Conservation (phyloP, 1,139 yeast genomes). For the Suhomyces maxii region DNA sequence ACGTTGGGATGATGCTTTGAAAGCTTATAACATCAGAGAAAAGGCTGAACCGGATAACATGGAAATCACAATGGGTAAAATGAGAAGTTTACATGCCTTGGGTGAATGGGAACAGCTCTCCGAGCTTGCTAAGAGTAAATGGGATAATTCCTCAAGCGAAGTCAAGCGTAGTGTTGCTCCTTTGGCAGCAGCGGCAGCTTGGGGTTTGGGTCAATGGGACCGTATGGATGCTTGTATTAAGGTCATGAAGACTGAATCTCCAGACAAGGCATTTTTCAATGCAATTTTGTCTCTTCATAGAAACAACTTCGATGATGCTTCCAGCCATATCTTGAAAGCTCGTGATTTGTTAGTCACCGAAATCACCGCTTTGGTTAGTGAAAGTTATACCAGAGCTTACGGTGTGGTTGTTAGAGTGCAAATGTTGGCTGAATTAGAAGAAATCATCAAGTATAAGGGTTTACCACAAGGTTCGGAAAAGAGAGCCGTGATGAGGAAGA, state of each 20-base stretch:
- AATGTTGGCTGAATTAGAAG: constrained; percentile 95
- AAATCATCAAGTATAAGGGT: constrained; percentile 84
- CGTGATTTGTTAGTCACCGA: constrained; percentile 90
- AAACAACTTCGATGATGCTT: constrained; percentile 81
- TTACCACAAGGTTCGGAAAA: constrained; percentile 81
- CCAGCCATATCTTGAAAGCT: constrained; percentile 75
- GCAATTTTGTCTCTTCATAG: constrained; percentile 86
- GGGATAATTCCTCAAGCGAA: constrained; percentile 74
- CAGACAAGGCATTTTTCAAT: constrained; percentile 91
- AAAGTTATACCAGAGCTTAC: constrained; percentile 94
- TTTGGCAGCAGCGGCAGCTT: constrained; percentile 96
- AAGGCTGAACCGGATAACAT: constrained; percentile 54
- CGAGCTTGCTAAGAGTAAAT: constrained; percentile 80
- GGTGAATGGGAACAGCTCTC: constrained; percentile 98
- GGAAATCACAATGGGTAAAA: constrained; percentile 94
- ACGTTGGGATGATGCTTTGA: constrained; percentile 96
- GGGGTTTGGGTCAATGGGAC: constrained; percentile 99
- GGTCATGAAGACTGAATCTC: constrained; percentile 89
- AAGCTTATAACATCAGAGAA: constrained; percentile 79
- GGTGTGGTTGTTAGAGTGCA: constrained; percentile 96
- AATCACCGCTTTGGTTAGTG: constrained; percentile 90
- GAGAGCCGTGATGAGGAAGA: constrained; percentile 74
- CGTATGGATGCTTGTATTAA: constrained; percentile 87
- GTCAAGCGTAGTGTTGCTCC: constrained; percentile 90
- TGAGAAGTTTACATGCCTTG: constrained; percentile 95